phyloP scores from a whole-genome alignment of 2,329 filamentous ascomycete species.

The Sodiomyces alkalinus region DNA sequence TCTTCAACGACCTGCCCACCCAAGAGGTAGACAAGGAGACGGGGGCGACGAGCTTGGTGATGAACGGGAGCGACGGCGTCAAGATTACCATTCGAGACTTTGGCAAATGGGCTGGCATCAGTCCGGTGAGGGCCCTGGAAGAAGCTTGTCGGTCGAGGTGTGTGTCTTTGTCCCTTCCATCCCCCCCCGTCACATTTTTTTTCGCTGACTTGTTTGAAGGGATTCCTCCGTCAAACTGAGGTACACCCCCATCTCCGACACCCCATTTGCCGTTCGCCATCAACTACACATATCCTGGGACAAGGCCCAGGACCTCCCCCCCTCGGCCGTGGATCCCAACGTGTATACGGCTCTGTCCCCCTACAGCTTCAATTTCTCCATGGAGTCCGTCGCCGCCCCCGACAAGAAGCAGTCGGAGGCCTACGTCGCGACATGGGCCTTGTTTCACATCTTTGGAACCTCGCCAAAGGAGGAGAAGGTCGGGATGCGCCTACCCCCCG shows the following conservation, averaged over 20 bases:
- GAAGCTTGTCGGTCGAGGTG: constrained; percentile 76
- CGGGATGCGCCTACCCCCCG: constrained; percentile 58
- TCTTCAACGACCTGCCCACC: constrained; percentile 47
- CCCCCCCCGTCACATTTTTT: constrained; percentile 2
- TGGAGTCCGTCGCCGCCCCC: constrained; percentile 59
- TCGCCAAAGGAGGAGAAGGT: constrained; percentile 76
- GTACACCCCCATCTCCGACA: constrained; percentile 57
- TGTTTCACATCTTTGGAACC: constrained; percentile 70
- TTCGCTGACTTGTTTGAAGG: constrained; percentile 23
- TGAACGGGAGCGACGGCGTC: constrained; percentile 34
- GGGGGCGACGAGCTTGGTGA: constrained; percentile 41
- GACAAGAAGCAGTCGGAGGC: constrained; percentile 72
- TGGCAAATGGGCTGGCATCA: constrained; percentile 66
- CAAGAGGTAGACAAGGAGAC: constrained; percentile 42
- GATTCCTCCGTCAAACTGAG: constrained; percentile 53
- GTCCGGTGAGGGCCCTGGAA: constrained; percentile 62
- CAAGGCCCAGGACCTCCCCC: constrained; percentile 45
- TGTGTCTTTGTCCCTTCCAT: constrained; percentile 9
- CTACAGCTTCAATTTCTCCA: constrained; percentile 50
- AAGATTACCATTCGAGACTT: constrained; percentile 63
- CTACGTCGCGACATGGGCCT: constrained; percentile 64
- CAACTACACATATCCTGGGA: constrained; percentile 64
- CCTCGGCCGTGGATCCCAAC: constrained; percentile 16
- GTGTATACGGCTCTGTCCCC: constrained; percentile 30
- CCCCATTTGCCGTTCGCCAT: constrained; percentile 62